These are phyloP conservation scores for Penicillium pancosmium DNA, from an alignment of 495 filamentous ascomycete genomes.

Conservation along the genomic window DNA sequence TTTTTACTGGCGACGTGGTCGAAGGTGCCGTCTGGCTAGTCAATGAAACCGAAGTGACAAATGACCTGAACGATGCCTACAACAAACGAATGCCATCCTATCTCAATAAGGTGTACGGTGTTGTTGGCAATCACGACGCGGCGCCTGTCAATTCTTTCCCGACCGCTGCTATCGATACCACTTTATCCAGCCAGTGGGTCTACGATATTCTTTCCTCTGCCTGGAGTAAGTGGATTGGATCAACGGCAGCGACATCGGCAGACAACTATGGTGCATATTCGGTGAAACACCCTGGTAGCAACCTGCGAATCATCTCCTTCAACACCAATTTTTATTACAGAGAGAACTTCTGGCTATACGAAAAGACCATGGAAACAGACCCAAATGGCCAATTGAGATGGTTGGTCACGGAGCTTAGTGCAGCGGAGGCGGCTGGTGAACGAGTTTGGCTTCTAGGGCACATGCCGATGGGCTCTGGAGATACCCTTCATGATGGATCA, in stretches of 20 bases:
- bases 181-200: slow-evolving; percentile 48
- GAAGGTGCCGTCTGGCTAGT: slow-evolving; percentile 32
- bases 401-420: slow-evolving; percentile 54
- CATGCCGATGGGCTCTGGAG: slow-evolving; percentile 48
- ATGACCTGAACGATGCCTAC: slow-evolving; percentile 48
- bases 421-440: slow-evolving; percentile 52
- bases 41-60: slow-evolving; percentile 41
- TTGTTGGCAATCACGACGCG: slow-evolving; percentile 58
- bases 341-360: slow-evolving; percentile 56
- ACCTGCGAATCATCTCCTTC: slow-evolving; percentile 57
- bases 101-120: slow-evolving; percentile 48
- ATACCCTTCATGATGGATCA: slow-evolving; percentile 53
- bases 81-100: slow-evolving; percentile 25
- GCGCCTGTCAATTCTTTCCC: slow-evolving; percentile 56
- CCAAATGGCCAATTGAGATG: slow-evolving; percentile 50
- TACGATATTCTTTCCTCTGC: slow-evolving; percentile 50
- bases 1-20: slow-evolving; percentile 33
- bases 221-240: slow-evolving; percentile 53
- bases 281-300: slow-evolving; percentile 35
- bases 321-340: slow-evolving; percentile 60
- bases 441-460: slow-evolving; percentile 57
- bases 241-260: slow-evolving; percentile 33
- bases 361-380: slow-evolving; percentile 49
- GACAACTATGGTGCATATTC: slow-evolving; percentile 55
- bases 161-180: slow-evolving; percentile 35